Conservation (phyloP, 2,329 filamentous ascomycete species). For the Byssoonygena ceratinophila region DNA sequence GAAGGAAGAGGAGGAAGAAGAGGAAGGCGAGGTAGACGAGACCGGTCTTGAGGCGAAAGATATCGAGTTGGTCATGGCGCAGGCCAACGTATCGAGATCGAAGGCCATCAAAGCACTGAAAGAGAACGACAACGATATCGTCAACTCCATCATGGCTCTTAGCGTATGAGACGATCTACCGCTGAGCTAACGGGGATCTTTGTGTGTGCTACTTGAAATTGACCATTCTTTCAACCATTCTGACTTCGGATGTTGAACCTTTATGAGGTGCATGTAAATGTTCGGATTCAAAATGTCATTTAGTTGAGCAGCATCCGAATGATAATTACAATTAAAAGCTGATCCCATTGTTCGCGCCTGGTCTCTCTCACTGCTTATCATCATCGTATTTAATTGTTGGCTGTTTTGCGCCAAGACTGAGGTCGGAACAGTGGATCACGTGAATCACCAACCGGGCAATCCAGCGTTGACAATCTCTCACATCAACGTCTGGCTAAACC, state of each 20-base stretch:
- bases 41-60: slow-evolving; percentile 95
- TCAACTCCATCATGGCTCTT: slow-evolving; percentile 99
- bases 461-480: slow-evolving; percentile 13
- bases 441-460: slow-evolving; percentile 8
- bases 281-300: slow-evolving; percentile 8
- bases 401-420: slow-evolving; percentile 13
- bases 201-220: background rate
- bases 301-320: slow-evolving; percentile 6
- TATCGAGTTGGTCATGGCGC: slow-evolving; percentile 97
- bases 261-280: slow-evolving; percentile 5
- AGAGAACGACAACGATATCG: slow-evolving; percentile 99
- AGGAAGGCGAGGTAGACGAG: slow-evolving; percentile 91
- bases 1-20: slow-evolving; percentile 73
- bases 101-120: slow-evolving; percentile 93
- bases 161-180: slow-evolving; percentile 50
- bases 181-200: background rate
- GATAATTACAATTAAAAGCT: background rate
- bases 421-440: slow-evolving; percentile 14
- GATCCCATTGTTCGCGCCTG: background rate
- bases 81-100: slow-evolving; percentile 92
- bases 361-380: background rate
- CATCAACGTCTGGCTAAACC: slow-evolving; percentile 7
- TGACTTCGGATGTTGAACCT: slow-evolving; percentile 6
- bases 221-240: background rate
- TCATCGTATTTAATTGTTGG: slow-evolving; percentile 1